Conservation (phyloP, 345 rosid species). For the Eutrema japonicum region DNA sequence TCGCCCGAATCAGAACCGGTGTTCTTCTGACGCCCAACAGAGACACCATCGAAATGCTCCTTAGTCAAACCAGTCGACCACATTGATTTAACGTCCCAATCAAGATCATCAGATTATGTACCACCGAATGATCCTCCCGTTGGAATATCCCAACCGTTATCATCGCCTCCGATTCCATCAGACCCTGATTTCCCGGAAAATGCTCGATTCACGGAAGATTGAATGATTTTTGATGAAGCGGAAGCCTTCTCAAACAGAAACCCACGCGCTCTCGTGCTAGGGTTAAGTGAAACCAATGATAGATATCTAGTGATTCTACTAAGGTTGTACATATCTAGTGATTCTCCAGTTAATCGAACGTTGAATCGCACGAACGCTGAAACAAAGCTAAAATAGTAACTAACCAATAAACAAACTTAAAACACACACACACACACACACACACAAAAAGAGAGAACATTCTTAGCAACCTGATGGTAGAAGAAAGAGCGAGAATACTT, state of each 20-base stretch:
- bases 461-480: not conserved
- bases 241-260: slow-evolving; percentile 36
- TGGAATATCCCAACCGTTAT: slow-evolving; percentile 48
- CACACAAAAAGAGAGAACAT: not conserved
- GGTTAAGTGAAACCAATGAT: slow-evolving; percentile 45
- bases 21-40: slow-evolving; percentile 46
- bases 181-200: slow-evolving; percentile 53
- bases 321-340: slow-evolving; percentile 52
- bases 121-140: slow-evolving; percentile 48
- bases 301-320: slow-evolving; percentile 49
- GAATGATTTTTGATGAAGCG: slow-evolving; percentile 18
- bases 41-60: slow-evolving; percentile 84
- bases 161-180: slow-evolving; percentile 48
- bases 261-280: slow-evolving; percentile 36
- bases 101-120: slow-evolving; percentile 51
- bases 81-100: slow-evolving; percentile 76
- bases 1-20: slow-evolving; percentile 27
- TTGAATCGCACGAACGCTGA: slow-evolving; percentile 27
- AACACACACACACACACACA: not conserved
- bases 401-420: not conserved
- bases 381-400: slow-evolving; percentile 2
- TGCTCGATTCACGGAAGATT: slow-evolving; percentile 30
- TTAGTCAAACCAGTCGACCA: slow-evolving; percentile 91
- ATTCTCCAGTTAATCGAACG: not conserved
- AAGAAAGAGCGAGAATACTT: no score